Percentiles rank a stretch among this genome's conserved stretches.
These are phyloP conservation scores for Xylaria scruposa DNA, from an alignment of 495 filamentous ascomycete genomes.

Conservation along the genomic window DNA sequence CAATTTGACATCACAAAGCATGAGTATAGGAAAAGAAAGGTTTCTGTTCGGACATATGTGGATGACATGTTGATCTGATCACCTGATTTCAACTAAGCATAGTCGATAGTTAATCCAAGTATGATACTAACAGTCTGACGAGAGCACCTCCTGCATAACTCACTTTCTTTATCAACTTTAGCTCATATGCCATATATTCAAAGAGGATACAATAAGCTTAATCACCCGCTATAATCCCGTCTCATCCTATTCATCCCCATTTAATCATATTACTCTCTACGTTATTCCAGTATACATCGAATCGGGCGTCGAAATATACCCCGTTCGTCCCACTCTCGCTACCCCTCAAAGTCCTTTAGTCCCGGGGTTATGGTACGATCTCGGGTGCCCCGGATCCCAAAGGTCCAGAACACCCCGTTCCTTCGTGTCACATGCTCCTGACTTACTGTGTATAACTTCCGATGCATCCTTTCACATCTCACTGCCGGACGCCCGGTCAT, in stretches of 20 bases:
- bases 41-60: not conserved
- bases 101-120: not conserved
- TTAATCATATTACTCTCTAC: not conserved
- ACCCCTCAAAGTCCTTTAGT: not conserved
- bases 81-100: not conserved
- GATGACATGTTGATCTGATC: not conserved
- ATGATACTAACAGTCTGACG: not conserved
- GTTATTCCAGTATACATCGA: not conserved
- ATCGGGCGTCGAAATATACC: not conserved
- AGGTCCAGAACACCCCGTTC: not conserved
- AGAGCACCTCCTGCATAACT: not conserved
- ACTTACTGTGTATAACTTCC: not conserved
- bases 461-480: not conserved
- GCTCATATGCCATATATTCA: not conserved
- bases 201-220: not conserved
- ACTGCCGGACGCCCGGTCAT: not conserved
- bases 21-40: not conserved
- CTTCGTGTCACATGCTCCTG: not conserved
- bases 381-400: not conserved
- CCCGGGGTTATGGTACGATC: slow-evolving; percentile 7
- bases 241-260: not conserved
- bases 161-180: not conserved
- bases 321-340: not conserved
- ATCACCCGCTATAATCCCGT: not conserved
- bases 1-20: not conserved